Conservation (phyloP, 805 yeast genomes). For the Barnettozyma sp. region DNA sequence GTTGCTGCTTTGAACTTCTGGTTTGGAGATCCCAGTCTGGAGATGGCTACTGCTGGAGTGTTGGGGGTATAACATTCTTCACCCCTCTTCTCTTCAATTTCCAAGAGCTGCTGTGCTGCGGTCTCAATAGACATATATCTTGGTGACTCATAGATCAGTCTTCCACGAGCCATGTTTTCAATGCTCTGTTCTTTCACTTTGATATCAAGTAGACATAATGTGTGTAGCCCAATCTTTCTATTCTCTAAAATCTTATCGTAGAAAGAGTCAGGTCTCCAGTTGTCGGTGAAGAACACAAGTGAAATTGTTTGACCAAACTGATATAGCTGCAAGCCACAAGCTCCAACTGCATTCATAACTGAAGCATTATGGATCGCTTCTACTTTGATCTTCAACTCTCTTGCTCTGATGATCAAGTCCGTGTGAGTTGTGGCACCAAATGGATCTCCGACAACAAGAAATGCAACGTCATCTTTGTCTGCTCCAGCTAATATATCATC, state of each 20-base stretch:
- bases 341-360: constrained; percentile 97
- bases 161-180: constrained; percentile 89
- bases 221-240: constrained; percentile 84
- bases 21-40: constrained; percentile 81
- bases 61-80: constrained; percentile 76
- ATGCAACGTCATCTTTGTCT: constrained; percentile 78
- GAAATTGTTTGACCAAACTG: constrained; percentile 98
- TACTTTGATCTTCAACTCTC: constrained; percentile 70
- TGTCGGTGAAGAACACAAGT: constrained; percentile 88
- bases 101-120: constrained; percentile 82
- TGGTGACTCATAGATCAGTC: constrained; percentile 92
- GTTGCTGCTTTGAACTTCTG: constrained; percentile 85
- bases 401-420: constrained; percentile 85
- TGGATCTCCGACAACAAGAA: constrained; percentile 94
- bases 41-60: constrained; percentile 91
- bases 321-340: constrained; percentile 92
- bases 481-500: constrained; percentile 78
- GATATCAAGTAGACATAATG: constrained; percentile 80
- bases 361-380: constrained; percentile 92
- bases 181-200: constrained; percentile 95
- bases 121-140: constrained; percentile 90
- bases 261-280: constrained; percentile 95
- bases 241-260: constrained; percentile 86
- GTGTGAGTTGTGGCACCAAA: constrained; percentile 98
- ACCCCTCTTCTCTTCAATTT: constrained; percentile 71